Evolutionary conservation across 768 basidiomycete genomes (phyloP).

Genomic region (Trametes punicea): DNA sequence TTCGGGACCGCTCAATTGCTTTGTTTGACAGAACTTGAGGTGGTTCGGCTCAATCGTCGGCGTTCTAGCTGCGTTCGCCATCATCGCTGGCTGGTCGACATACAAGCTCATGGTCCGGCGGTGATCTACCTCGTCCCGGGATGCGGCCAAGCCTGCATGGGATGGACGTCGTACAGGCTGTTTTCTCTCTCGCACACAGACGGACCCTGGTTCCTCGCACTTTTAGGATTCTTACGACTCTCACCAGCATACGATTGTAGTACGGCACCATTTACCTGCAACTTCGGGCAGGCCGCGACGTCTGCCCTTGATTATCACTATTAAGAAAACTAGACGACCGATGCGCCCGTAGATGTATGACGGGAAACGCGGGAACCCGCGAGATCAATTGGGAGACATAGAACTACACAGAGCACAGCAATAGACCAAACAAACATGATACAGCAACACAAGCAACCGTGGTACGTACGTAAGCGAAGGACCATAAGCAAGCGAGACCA

Average conservation of each 20-base stretch:
- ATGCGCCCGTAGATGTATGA: background rate
- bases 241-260: conserved; percentile 3
- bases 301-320: background rate
- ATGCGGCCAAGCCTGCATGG: background rate
- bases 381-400: conserved; percentile 11
- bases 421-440: conserved; percentile 15
- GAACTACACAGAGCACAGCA: conserved; percentile 18
- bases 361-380: background rate
- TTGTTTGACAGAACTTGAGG: conserved; percentile 5
- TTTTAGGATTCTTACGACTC: conserved; percentile 1
- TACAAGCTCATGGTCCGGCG: conserved; percentile 65
- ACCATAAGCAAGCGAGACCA: background rate
- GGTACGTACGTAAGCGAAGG: conserved; percentile 5
- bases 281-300: background rate
- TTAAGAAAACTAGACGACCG: background rate
- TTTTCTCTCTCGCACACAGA: background rate
- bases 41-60: conserved; percentile 88
- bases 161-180: background rate
- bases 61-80: conserved; percentile 72
- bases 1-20: background rate
- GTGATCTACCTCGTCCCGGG: conserved; percentile 3
- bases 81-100: conserved; percentile 76
- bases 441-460: conserved; percentile 17
- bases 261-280: background rate
- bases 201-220: background rate